Evolutionary conservation across 805 yeast genomes (phyloP).

Genomic region (Saturnispora zaruensis): DNA sequence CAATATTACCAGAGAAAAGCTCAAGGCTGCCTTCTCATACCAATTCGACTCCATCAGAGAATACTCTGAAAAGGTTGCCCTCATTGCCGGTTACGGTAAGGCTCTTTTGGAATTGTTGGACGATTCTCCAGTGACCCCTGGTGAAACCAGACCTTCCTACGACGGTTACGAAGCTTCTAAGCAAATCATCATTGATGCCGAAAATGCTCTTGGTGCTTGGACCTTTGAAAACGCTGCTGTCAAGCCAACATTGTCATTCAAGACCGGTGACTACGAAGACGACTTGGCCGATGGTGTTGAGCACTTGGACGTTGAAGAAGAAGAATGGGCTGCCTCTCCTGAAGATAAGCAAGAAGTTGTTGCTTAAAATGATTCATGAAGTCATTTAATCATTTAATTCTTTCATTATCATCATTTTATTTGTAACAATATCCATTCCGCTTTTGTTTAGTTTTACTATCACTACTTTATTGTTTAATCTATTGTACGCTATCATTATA

Average conservation of each 20-base stretch:
- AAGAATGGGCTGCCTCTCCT: conserved; percentile 34
- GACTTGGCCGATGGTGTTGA: conserved; percentile 42
- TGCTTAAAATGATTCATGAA: conserved; percentile 17
- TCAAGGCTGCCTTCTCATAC: conserved; percentile 75
- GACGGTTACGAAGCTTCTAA: conserved; percentile 85
- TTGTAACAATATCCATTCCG: neutral
- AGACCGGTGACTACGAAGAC: conserved; percentile 36
- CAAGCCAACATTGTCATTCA: conserved; percentile 69
- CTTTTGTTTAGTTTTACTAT: neutral
- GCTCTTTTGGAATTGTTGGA: conserved; percentile 76
- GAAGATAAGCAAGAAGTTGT: conserved; percentile 15
- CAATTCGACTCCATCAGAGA: conserved; percentile 82
- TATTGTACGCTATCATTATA: neutral
- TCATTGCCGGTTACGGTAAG: conserved; percentile 86
- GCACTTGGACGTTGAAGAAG: conserved; percentile 41
- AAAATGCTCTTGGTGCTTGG: conserved; percentile 76
- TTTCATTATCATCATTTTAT: neutral
- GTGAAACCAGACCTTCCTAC: conserved; percentile 85
- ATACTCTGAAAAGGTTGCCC: conserved; percentile 75
- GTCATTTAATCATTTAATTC: neutral
- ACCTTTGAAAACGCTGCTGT: conserved; percentile 76
- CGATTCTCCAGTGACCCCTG: conserved; percentile 81
- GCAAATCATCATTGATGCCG: conserved; percentile 81
- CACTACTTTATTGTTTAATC: neutral
- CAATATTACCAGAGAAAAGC: conserved; percentile 79